Conservation (phyloP, 371 early-diverging fungal species). For the Nematocida parisii region DNA sequence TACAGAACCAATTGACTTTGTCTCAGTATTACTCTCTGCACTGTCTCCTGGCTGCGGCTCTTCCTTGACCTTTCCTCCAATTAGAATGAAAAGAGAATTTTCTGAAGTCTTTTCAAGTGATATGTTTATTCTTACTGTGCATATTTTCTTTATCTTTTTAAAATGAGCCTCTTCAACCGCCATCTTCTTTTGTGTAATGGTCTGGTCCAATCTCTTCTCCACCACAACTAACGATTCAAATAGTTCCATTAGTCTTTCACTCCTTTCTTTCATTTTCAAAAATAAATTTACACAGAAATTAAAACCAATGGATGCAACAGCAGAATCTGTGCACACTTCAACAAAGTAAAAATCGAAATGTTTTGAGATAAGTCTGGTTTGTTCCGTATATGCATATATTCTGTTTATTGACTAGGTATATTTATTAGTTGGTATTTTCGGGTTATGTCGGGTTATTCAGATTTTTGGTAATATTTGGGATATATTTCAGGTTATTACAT, state of each 20-base stretch:
- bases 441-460: too few species aligned
- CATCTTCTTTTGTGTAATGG: conserved; percentile 62
- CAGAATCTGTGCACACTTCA: too few species aligned
- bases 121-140: conserved; percentile 62
- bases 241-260: conserved; percentile 43
- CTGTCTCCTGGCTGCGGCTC: conserved; percentile 54
- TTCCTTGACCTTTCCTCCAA: conserved; percentile 64
- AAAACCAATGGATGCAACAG: not conserved
- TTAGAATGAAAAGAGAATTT: conserved; percentile 52
- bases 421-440: too few species aligned
- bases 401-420: too few species aligned
- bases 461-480: not conserved
- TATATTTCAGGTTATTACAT: not conserved
- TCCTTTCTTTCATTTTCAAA: conserved; percentile 35
- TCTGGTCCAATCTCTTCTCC: conserved; percentile 62
- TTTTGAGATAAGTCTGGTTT: too few species aligned
- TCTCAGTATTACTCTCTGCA: conserved; percentile 38
- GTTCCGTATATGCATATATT: too few species aligned
- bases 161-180: conserved; percentile 69
- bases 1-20: conserved; percentile 58
- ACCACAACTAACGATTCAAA: conserved; percentile 59
- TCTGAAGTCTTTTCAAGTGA: conserved; percentile 50
- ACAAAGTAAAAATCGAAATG: too few species aligned
- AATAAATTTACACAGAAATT: conserved; percentile 38
- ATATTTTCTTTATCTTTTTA: conserved; percentile 66